phyloP scores from a whole-genome alignment of 1,139 yeast species.

The Taphrina betulina region DNA sequence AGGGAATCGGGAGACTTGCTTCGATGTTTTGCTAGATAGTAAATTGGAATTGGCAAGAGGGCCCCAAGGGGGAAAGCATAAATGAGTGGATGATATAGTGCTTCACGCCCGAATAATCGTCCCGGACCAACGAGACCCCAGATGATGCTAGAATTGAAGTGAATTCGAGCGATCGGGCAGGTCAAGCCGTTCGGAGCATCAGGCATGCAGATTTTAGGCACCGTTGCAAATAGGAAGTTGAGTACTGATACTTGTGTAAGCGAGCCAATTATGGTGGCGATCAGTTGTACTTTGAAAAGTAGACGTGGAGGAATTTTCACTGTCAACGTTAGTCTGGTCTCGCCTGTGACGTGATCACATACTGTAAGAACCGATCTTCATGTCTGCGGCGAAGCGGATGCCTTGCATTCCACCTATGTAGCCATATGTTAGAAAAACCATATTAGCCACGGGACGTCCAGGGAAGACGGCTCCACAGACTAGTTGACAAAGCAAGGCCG shows the following conservation, averaged over 20 bases:
- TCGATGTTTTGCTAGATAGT: constrained; percentile 40
- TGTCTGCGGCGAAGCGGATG: constrained; percentile 55
- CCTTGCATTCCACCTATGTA: constrained; percentile 59
- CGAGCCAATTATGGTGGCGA: constrained; percentile 41
- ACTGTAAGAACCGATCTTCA: constrained; percentile 61
- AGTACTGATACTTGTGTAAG: constrained; percentile 56
- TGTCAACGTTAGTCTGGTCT: not conserved
- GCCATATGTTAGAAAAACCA: constrained; percentile 51
- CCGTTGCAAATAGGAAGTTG: constrained; percentile 54
- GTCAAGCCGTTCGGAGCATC: constrained; percentile 46
- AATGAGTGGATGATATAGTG: constrained; percentile 23
- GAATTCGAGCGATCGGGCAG: constrained; percentile 46
- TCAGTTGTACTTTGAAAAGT: constrained; percentile 56
- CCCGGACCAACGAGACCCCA: constrained; percentile 63
- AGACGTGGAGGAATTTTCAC: constrained; percentile 62
- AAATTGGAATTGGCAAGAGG: constrained; percentile 50
- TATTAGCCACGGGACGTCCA: constrained; percentile 61
- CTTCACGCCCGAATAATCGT: constrained; percentile 46
- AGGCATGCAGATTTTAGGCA: constrained; percentile 43
- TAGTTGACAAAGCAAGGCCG: constrained; percentile 61
- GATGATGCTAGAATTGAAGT: constrained; percentile 52
- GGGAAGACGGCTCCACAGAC: constrained; percentile 64
- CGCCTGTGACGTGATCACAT: not conserved
- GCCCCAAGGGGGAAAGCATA: constrained; percentile 59
- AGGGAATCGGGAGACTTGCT: constrained; percentile 3